These are phyloP conservation scores for Zymoseptoria pseudotritici DNA, from an alignment of 2,329 filamentous ascomycete species.

Conservation along the genomic window DNA sequence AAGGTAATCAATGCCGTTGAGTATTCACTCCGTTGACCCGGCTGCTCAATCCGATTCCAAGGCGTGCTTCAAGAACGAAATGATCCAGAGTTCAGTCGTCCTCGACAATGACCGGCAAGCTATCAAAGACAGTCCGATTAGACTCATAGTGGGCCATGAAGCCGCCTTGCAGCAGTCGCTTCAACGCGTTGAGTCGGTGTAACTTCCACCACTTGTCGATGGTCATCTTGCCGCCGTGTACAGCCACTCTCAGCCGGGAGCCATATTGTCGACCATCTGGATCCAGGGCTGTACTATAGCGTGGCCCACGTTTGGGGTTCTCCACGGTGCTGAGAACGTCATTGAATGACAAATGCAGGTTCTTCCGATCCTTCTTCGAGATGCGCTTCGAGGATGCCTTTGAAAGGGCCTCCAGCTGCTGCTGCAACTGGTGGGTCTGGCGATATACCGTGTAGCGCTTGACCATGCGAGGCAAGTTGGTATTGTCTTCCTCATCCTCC, in stretches of 20 bases:
- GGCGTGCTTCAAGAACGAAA: background rate
- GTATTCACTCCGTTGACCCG: background rate
- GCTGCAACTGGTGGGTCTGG: slow-evolving; percentile 53
- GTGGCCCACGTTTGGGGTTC: slow-evolving; percentile 58
- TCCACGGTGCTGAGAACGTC: slow-evolving; percentile 61
- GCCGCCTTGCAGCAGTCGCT: slow-evolving; percentile 53
- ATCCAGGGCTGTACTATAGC: slow-evolving; percentile 58
- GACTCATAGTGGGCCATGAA: slow-evolving; percentile 57
- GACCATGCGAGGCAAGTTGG: slow-evolving; percentile 37
- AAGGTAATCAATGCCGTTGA: background rate
- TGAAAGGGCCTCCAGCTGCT: slow-evolving; percentile 53
- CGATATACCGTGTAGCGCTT: slow-evolving; percentile 63
- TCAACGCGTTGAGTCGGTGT: slow-evolving; percentile 53
- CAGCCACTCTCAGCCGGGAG: slow-evolving; percentile 53
- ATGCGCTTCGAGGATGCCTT: slow-evolving; percentile 54
- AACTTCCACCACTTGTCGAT: slow-evolving; percentile 72
- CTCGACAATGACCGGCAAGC: slow-evolving; percentile 41
- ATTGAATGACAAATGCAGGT: slow-evolving; percentile 57
- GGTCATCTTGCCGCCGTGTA: slow-evolving; percentile 54
- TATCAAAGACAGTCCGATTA: slow-evolving; percentile 55
- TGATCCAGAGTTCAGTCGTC: slow-evolving; percentile 8
- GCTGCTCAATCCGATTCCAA: background rate
- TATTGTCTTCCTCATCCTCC: slow-evolving; percentile 42
- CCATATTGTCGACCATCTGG: slow-evolving; percentile 54
- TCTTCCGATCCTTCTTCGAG: slow-evolving; percentile 59